Evolutionary conservation across 1,139 yeast genomes (phyloP).

Genomic region (Debaryomyces nepalensis): DNA sequence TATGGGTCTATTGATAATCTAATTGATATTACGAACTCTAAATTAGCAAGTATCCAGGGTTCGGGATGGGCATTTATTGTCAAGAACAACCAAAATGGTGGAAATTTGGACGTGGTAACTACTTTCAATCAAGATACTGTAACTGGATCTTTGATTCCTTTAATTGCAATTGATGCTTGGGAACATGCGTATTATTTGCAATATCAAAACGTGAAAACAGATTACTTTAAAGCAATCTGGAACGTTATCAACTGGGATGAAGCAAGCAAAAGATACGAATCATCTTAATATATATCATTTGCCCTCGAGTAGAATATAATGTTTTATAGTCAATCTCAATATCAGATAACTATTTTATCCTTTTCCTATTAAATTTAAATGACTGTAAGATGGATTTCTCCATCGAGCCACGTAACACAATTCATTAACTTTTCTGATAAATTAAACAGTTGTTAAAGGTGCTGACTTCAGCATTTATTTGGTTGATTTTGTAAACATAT

Average conservation of each 20-base stretch:
- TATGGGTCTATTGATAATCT: slow-evolving; percentile 48
- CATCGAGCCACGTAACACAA: too few relatives aligned
- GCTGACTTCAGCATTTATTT: too few relatives aligned
- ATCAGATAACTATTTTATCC: not conserved
- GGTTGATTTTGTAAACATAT: too few relatives aligned
- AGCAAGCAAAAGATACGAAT: slow-evolving; percentile 42
- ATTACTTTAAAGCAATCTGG: slow-evolving; percentile 54
- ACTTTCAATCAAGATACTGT: slow-evolving; percentile 54
- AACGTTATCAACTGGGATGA: slow-evolving; percentile 54
- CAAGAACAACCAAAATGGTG: slow-evolving; percentile 46
- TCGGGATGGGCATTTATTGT: slow-evolving; percentile 56
- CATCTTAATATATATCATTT: not conserved
- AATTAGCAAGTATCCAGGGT: slow-evolving; percentile 52
- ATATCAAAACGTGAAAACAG: slow-evolving; percentile 52
- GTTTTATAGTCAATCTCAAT: not conserved
- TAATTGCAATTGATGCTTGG: slow-evolving; percentile 56
- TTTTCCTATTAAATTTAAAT: too few relatives aligned
- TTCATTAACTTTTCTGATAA: too few relatives aligned
- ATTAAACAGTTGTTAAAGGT: too few relatives aligned
- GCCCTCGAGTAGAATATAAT: not conserved
- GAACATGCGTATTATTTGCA: slow-evolving; percentile 57
- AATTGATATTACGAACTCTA: slow-evolving; percentile 41
- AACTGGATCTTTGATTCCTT: slow-evolving; percentile 44
- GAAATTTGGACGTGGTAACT: slow-evolving; percentile 44
- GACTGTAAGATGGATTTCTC: too few relatives aligned